phyloP scores from a whole-genome alignment of 768 basidiomycete genomes.

The button mushroom (Agaricus bisporus) region DNA sequence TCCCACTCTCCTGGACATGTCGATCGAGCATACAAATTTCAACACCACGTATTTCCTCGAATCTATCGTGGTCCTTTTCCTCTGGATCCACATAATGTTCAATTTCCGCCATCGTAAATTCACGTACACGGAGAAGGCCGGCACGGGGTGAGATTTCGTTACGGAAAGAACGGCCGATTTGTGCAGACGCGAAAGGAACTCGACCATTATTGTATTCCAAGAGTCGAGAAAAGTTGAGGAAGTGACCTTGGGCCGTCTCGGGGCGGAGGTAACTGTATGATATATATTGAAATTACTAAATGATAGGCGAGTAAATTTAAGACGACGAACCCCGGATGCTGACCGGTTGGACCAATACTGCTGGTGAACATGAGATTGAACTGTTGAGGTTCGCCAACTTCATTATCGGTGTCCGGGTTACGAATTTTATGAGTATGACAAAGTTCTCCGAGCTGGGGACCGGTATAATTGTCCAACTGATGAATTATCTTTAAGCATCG shows the following conservation, averaged over 20 bases:
- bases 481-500: neutral
- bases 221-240: conserved; percentile 94
- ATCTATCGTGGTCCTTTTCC: conserved; percentile 84
- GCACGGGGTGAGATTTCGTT: conserved; percentile 98
- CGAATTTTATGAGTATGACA: conserved; percentile 73
- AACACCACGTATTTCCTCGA: conserved; percentile 73
- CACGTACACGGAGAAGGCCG: conserved; percentile 92
- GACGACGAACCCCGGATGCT: conserved; percentile 77
- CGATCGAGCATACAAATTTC: conserved; percentile 75
- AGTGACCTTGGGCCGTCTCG: conserved; percentile 98
- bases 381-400: conserved; percentile 85
- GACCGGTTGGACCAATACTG: conserved; percentile 95
- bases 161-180: conserved; percentile 93
- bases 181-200: conserved; percentile 94
- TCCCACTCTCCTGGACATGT: conserved; percentile 74
- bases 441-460: conserved; percentile 82
- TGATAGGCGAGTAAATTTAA: neutral
- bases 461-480: conserved; percentile 91
- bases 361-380: conserved; percentile 99
- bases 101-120: conserved; percentile 99
- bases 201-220: conserved; percentile 98
- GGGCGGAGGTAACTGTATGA: conserved; percentile 80
- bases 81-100: conserved; percentile 97
- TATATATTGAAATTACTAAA: conserved; percentile 1
- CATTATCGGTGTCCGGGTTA: conserved; percentile 91